Conservation (phyloP, 1,284 basidiomycete genomes). For the Rhodotorula sp. region DNA sequence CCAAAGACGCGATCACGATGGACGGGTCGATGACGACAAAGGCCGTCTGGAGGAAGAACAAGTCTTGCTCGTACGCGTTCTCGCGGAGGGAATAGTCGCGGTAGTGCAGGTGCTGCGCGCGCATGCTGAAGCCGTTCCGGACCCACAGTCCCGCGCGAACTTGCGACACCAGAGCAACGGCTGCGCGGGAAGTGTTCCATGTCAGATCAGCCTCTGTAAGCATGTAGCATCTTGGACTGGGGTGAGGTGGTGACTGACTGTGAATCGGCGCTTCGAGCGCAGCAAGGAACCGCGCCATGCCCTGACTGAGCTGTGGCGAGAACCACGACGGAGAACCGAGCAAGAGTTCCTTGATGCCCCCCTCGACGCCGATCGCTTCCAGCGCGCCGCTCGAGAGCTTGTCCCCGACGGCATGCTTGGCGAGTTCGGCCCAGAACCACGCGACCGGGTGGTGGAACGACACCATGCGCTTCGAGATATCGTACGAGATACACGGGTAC, state of each 20-base stretch:
- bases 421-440: constrained; percentile 85
- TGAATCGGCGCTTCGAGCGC: not conserved
- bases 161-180: constrained; percentile 85
- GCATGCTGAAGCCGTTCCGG: constrained; percentile 91
- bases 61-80: constrained; percentile 93
- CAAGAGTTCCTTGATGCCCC: constrained; percentile 47
- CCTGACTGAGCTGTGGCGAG: constrained; percentile 1
- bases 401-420: constrained; percentile 56
- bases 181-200: constrained; percentile 51
- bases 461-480: not conserved
- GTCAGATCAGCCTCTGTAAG: too few species aligned
- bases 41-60: constrained; percentile 82
- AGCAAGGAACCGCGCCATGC: not conserved
- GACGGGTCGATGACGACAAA: constrained; percentile 77
- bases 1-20: constrained; percentile 75
- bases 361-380: not conserved
- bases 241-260: not conserved
- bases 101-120: constrained; percentile 94
- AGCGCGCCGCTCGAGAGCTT: not conserved
- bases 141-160: constrained; percentile 96
- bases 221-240: too few species aligned
- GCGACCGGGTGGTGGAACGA: constrained; percentile 88
- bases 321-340: constrained; percentile 42
- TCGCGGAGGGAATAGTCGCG: constrained; percentile 94
- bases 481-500: not conserved